These are phyloP conservation scores for Pichia gijzeniarum DNA, from an alignment of 805 yeast species.

Conservation along the genomic window DNA sequence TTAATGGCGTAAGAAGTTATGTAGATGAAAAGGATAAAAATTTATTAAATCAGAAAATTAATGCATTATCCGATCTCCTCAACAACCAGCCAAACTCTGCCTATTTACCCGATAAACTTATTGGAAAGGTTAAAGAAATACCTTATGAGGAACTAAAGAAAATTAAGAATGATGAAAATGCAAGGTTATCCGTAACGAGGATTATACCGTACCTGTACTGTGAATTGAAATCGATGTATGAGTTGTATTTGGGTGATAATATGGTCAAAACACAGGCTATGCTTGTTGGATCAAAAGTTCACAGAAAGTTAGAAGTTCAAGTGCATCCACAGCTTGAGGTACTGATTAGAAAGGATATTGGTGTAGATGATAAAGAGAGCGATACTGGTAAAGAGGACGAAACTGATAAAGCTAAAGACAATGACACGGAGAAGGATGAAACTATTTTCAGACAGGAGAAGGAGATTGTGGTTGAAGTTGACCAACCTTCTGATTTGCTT, in stretches of 20 bases:
- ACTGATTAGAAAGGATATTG: slow-evolving; percentile 4
- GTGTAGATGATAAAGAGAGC: neutral
- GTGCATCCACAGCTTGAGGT: slow-evolving; percentile 34
- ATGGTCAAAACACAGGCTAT: slow-evolving; percentile 35
- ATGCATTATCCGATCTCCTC: slow-evolving; percentile 2
- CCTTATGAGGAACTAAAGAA: slow-evolving; percentile 13
- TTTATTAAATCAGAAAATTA: neutral
- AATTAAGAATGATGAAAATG: neutral
- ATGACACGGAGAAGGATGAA: too few relatives aligned
- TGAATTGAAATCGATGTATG: slow-evolving; percentile 52
- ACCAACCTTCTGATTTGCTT: too few relatives aligned
- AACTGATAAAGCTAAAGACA: neutral
- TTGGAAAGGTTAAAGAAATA: neutral
- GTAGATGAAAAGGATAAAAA: neutral
- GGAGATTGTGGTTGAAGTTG: too few relatives aligned
- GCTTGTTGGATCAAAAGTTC: slow-evolving; percentile 41
- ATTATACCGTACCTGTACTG: slow-evolving; percentile 60
- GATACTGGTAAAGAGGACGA: neutral
- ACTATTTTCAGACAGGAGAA: too few relatives aligned
- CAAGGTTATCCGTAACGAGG: slow-evolving; percentile 53
- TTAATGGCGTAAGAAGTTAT: too few relatives aligned
- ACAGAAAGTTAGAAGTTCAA: slow-evolving; percentile 40
- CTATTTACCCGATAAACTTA: slow-evolving; percentile 6
- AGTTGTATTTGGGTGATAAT: slow-evolving; percentile 35
- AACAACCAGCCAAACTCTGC: neutral